Conservation (phyloP, 805 yeast species). For the Metschnikowia hibisci region DNA sequence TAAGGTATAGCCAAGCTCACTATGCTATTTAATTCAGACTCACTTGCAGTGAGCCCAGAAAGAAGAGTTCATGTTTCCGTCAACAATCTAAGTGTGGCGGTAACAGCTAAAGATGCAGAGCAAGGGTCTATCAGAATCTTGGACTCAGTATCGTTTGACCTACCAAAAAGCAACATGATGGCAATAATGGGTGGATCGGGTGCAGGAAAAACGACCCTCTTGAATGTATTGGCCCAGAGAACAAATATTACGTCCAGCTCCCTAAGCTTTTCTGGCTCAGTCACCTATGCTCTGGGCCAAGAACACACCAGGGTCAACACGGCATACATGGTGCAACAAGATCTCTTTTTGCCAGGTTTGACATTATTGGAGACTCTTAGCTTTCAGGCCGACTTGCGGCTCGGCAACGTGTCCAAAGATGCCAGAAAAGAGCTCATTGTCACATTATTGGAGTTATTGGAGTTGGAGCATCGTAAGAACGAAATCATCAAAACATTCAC, state of each 20-base stretch:
- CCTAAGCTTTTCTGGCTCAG: conserved; percentile 40
- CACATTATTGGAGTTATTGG: conserved; percentile 59
- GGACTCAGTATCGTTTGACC: conserved; percentile 52
- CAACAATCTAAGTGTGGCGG: conserved; percentile 12
- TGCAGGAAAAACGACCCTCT: conserved; percentile 77
- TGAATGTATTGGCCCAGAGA: conserved; percentile 61
- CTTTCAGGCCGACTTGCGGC: conserved; percentile 67
- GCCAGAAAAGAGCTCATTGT: conserved; percentile 51
- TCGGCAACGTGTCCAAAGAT: conserved; percentile 44
- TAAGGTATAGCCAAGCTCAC: too few relatives aligned
- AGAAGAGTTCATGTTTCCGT: conserved; percentile 13
- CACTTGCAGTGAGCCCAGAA: conserved; percentile 11
- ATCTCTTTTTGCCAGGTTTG: conserved; percentile 63
- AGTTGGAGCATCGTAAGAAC: conserved; percentile 59
- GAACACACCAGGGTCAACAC: conserved; percentile 22
- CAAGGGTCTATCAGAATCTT: conserved; percentile 20
- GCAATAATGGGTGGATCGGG: conserved; percentile 90
- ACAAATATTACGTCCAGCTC: conserved; percentile 38
- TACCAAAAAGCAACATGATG: conserved; percentile 58
- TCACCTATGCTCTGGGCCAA: conserved; percentile 25
- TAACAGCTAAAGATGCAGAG: conserved; percentile 12
- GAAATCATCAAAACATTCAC: conserved; percentile 53
- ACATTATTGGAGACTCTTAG: conserved; percentile 68
- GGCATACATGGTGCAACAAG: conserved; percentile 76
- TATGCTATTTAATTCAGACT: conserved; percentile 6